Evolutionary conservation across 345 rosid species (phyloP), one percentile per base, ranked within the genome.

Genomic region (Eucalyptus guilfoylei): DNA sequence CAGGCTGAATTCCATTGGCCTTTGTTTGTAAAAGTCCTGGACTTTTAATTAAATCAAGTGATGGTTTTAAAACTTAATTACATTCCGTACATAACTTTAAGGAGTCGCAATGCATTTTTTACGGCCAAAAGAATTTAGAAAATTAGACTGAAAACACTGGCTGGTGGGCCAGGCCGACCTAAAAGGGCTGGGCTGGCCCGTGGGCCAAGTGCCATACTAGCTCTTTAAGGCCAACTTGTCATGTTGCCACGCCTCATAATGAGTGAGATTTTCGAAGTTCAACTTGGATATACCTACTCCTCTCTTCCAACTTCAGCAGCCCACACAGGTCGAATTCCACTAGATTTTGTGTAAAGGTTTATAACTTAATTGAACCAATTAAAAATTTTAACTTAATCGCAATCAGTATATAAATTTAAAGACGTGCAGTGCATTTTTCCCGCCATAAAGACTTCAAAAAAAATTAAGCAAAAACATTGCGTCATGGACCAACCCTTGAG

Each of bases 371-470:
- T 19, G 7, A 32, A 34, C 2, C 0, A 34, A 5, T 72, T 9
- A 19, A 72, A 72, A 69, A 2, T 0, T 34, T 72, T 34, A 72
- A 72, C 5, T 72, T 72, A 34, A 69, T 34, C 0, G 0, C 7
- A 37, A 9, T 32, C 26, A 4, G 4, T 17, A 10, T 14, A 8
- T 19, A 72, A 72, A 19, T 34, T 34, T 34, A 34, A 19, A 21
- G 7, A 72, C 1, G 0, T 1, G 4, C 1, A 0, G 6, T 72
- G 44, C 81, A 34, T 19, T 19, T 69, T 72, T 34, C 26, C 44
- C 2, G 14, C 13, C 44, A 3, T 6, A 28, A 62, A 62, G 34
- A 62, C n/a, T 62, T 28, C 8, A 30, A 7, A 62, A 54, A 62
- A 62, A 62, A 30, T 12, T 28, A 30, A 72, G 44, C 12, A 37